Conservation (phyloP, 1,139 yeast genomes). For the Pichia sp. region DNA sequence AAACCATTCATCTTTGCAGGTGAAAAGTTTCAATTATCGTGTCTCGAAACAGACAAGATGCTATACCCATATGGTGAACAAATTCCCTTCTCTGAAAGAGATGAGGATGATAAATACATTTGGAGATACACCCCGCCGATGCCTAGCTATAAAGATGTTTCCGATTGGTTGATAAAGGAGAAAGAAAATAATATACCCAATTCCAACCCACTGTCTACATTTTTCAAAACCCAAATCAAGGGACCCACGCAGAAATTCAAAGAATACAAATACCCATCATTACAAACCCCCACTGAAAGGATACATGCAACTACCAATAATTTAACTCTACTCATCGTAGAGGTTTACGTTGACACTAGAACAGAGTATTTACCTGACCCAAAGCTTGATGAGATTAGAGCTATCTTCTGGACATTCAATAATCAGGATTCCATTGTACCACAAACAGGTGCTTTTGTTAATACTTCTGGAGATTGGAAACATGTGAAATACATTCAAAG, state of each 20-base stretch:
- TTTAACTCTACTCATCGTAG: conserved; percentile 54
- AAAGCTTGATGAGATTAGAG: conserved; percentile 43
- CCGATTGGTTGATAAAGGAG: conserved; percentile 21
- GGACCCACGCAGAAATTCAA: conserved; percentile 34
- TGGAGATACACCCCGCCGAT: conserved; percentile 36
- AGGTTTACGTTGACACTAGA: conserved; percentile 56
- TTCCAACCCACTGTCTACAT: conserved; percentile 11
- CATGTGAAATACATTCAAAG: too few relatives aligned
- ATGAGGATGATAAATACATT: neutral
- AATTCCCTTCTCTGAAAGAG: neutral
- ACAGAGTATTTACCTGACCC: conserved; percentile 60
- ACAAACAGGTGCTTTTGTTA: neutral
- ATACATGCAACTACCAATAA: conserved; percentile 27
- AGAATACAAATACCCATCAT: conserved; percentile 28
- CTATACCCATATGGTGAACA: conserved; percentile 2
- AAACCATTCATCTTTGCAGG: conserved; percentile 64
- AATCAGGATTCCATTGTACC: neutral
- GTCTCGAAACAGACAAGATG: conserved; percentile 21
- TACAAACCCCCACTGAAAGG: conserved; percentile 34
- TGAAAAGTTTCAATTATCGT: conserved; percentile 40
- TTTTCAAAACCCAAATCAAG: conserved; percentile 44
- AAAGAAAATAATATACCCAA: neutral
- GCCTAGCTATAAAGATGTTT: conserved; percentile 35
- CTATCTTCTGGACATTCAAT: conserved; percentile 49
- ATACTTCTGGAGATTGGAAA: conserved; percentile 1